phyloP scores from a whole-genome alignment of 108 stramenopile species.

The Nannochloropsis salina region DNA sequence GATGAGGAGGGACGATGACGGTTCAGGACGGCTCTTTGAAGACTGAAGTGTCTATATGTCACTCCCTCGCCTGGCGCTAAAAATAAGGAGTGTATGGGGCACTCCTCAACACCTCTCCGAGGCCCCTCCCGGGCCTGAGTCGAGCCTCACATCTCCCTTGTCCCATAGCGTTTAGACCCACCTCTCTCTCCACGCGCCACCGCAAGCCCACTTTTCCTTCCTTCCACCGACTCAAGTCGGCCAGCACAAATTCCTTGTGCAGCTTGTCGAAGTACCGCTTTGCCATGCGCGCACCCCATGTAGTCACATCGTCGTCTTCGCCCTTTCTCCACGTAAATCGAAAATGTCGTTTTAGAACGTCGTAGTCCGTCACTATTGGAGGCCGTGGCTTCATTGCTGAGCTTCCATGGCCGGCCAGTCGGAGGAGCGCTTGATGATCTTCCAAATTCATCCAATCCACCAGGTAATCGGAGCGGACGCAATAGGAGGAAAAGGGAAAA shows the following conservation, averaged over 20 bases:
- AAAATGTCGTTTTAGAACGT: neutral
- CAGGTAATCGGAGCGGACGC: no score
- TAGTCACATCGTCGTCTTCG: neutral
- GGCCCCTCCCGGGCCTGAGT: no score
- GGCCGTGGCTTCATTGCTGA: neutral
- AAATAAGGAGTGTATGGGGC: no score
- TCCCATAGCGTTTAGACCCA: no score
- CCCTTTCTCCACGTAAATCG: neutral
- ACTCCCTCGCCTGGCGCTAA: no score
- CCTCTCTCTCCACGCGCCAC: constrained; percentile 24
- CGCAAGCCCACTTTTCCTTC: constrained; percentile 21
- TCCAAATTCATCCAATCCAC: neutral
- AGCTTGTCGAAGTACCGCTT: constrained; percentile 10
- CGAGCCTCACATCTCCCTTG: no score
- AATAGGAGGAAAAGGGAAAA: neutral
- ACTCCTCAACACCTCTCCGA: no score
- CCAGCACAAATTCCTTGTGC: constrained; percentile 20
- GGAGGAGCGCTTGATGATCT: constrained; percentile 1
- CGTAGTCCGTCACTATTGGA: neutral
- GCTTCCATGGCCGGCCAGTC: neutral
- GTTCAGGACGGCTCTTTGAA: no score
- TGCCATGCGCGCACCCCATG: neutral
- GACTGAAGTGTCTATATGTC: no score
- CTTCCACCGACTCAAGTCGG: constrained; percentile 7
- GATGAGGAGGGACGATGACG: no score